Evolutionary conservation across 2,329 filamentous ascomycete genomes (phyloP), one percentile per base, ranked within the genome.

Genomic region (Thielaviopsis punctulata): DNA sequence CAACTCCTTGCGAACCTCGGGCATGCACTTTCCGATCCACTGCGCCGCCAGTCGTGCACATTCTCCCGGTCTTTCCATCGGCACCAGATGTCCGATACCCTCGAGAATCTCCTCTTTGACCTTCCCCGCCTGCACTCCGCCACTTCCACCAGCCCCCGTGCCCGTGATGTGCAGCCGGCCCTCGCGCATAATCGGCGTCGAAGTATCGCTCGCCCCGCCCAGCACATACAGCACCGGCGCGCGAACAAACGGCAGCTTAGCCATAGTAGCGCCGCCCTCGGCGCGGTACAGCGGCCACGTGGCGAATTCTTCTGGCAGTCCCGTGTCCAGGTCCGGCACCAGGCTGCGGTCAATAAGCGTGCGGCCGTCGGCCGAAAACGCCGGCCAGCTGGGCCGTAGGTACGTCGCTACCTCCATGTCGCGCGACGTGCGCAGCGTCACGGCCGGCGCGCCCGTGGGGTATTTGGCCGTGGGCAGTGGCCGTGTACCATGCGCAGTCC

Each of bases 381-480:
- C 69, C 7, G 68, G 65, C 63, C 66, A 77, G 54, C 76, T 75
- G 0, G 80, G 76, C 0, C 84, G 75, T 57, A 85, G 66, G 63
- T 83, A 92, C 1, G 81, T 87, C 61, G 86, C 82, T 52, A 92
- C 25, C 19, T 94, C 87, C 62, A 95, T 86, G 64, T 94, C 84
- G 60, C 89, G 87, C 0, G 86, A 82, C 0, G 90, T 96, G 1
- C 77, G 76, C 2, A 92, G 72, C 0, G 86, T 90, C 1, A 88
- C 82, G 30, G 72, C 66, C 65, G 15, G 58, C 27, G 9, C 12
- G 22, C 18, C 48, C 7, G 15, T 21, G 3, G 62, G 62, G 50
- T 57, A 48, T 12, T 61, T 61, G 7, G 58, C 53, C 1, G 69
- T 59, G 2, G 57, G 54, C 4, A 81, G 70, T 15, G 82, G 73